Evolutionary conservation across 345 rosid species (phyloP).

Genomic region (Microthlaspi erraticum): DNA sequence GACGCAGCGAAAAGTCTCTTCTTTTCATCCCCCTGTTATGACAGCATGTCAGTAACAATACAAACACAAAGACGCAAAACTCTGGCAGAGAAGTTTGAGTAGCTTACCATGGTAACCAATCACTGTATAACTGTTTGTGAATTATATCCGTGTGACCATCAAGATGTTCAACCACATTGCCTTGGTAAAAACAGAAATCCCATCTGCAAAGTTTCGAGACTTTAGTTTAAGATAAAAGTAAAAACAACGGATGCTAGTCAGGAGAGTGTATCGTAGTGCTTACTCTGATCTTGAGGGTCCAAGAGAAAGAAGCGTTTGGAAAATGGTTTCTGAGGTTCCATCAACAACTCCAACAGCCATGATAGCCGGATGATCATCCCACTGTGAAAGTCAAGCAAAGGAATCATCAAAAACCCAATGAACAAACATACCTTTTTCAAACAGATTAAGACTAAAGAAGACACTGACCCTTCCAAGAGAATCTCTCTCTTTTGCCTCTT

Average conservation of each 20-base stretch:
- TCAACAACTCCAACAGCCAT: conserved; percentile 98
- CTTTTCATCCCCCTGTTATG: conserved; percentile 78
- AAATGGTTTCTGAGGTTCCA: conserved; percentile 91
- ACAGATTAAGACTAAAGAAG: conserved; percentile 27
- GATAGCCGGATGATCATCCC: conserved; percentile 98
- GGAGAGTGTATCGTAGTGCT: conserved; percentile 33
- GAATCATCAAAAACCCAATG: conserved; percentile 15
- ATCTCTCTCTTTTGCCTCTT: conserved; percentile 88
- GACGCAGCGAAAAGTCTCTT: conserved; percentile 81
- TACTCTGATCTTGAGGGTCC: conserved; percentile 97
- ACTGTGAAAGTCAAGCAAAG: conserved; percentile 49
- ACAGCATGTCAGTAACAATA: conserved; percentile 22
- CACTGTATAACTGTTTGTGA: conserved; percentile 81
- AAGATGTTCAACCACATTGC: conserved; percentile 88
- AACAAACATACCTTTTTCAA: not conserved
- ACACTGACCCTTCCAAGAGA: conserved; percentile 66
- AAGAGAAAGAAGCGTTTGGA: conserved; percentile 92
- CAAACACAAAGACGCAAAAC: conserved; percentile 16
- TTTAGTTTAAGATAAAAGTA: not conserved
- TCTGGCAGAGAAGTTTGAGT: conserved; percentile 22
- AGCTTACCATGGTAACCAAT: conserved; percentile 90
- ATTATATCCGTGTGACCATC: conserved; percentile 94
- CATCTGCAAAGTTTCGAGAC: conserved; percentile 60
- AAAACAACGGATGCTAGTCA: not conserved
- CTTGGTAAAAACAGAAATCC: conserved; percentile 95